phyloP scores from a whole-genome alignment of 2,329 filamentous ascomycete species.

The Fusarium anguioides region DNA sequence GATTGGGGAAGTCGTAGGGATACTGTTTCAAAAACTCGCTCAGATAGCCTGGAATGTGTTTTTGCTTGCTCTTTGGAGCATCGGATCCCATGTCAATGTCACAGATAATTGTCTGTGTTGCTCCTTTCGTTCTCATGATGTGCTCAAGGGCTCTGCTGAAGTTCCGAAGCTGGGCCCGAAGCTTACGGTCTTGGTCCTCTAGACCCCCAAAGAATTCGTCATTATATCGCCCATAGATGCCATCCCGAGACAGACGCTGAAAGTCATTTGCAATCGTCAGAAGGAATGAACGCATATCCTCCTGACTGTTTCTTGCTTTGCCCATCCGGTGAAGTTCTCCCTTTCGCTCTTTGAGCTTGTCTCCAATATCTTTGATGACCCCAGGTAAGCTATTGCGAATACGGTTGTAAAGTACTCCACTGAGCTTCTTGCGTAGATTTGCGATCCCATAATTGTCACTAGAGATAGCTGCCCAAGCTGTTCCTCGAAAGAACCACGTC shows the following conservation, averaged over 20 bases:
- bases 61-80: no score
- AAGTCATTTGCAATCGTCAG: constrained; percentile 52
- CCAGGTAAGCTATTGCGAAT: not conserved
- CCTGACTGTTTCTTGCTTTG: constrained; percentile 6
- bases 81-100: no score
- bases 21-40: constrained; percentile 37
- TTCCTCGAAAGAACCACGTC: no score
- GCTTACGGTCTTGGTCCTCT: constrained; percentile 33
- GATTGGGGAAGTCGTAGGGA: constrained; percentile 36
- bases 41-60: constrained; percentile 45
- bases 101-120: constrained; percentile 27
- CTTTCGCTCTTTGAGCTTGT: constrained; percentile 33
- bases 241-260: constrained; percentile 47
- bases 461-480: no score
- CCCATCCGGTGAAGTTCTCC: not conserved
- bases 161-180: constrained; percentile 48
- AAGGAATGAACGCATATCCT: constrained; percentile 50
- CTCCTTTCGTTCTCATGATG: constrained; percentile 43
- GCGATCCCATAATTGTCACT: not conserved
- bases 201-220: constrained; percentile 53
- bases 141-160: constrained; percentile 48
- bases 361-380: constrained; percentile 42
- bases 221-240: constrained; percentile 46
- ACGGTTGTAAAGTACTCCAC: not conserved
- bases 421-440: not conserved